A percentile compares a stretch with the other conserved stretches of the same genome.
Evolutionary conservation across 257 asterid genomes (phyloP).

Genomic region (Rehmannia glutinosa): DNA sequence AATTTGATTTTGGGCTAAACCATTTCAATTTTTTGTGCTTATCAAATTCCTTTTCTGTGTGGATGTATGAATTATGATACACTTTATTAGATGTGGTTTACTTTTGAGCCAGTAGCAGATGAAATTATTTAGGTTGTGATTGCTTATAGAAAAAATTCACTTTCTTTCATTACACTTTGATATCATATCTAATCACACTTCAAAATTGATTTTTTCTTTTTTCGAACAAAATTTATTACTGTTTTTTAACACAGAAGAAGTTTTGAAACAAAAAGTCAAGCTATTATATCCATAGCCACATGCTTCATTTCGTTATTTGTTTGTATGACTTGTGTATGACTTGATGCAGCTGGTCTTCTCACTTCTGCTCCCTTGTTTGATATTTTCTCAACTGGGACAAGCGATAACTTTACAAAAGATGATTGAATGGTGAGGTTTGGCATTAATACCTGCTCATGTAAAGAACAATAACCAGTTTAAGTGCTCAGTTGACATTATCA

Average conservation of each 20-base stretch:
- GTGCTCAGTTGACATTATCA: conserved; percentile 15
- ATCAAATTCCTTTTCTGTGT: too few relatives aligned
- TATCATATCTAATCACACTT: neutral
- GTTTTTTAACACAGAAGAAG: neutral
- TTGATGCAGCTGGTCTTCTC: conserved; percentile 86
- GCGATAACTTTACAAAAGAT: conserved; percentile 73
- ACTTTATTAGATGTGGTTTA: neutral
- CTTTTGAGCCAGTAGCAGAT: neutral
- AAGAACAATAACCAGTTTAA: neutral
- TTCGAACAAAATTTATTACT: neutral
- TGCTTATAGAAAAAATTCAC: neutral
- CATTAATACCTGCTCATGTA: neutral
- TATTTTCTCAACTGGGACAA: conserved; percentile 94
- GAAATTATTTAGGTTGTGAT: neutral
- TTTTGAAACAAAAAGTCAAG: neutral
- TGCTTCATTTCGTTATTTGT: neutral
- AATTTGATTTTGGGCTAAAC: too few relatives aligned
- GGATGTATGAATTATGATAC: too few relatives aligned
- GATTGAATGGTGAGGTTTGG: conserved; percentile 60
- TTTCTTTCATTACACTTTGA: neutral
- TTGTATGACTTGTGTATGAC: neutral
- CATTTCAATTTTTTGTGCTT: too few relatives aligned
- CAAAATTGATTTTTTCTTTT: neutral
- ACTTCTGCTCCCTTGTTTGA: conserved; percentile 93
- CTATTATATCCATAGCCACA: neutral